Evolutionary conservation across 202 grass and related monocot species (phyloP).

Genomic region (Elaeis oleifera): DNA sequence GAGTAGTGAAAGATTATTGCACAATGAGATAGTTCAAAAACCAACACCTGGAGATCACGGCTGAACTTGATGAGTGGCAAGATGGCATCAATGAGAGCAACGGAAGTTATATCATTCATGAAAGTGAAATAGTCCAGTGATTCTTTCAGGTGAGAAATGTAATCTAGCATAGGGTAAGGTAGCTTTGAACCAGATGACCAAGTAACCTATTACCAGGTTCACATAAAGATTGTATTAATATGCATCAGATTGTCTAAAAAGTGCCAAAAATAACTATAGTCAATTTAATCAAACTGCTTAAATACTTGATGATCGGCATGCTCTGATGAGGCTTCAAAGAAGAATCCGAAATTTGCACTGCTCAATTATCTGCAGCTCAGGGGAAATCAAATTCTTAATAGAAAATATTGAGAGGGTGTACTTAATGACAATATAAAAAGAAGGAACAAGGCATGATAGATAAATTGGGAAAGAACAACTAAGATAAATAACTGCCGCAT

Average conservation of each 20-base stretch:
- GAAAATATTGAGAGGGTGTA: too few relatives aligned
- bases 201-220: conserved; percentile 40
- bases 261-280: background rate
- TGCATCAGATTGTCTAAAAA: background rate
- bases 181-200: conserved; percentile 45
- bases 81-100: conserved; percentile 52
- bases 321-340: conserved; percentile 72
- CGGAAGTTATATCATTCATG: conserved; percentile 66
- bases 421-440: too few relatives aligned
- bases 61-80: conserved; percentile 71
- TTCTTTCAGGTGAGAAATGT: conserved; percentile 74
- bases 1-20: too few relatives aligned
- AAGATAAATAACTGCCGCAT: too few relatives aligned
- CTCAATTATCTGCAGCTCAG: conserved; percentile 58
- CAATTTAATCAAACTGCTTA: conserved; percentile 8
- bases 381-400: background rate
- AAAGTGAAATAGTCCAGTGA: conserved; percentile 73
- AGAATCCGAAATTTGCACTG: conserved; percentile 73
- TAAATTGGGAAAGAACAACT: too few relatives aligned
- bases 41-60: conserved; percentile 62
- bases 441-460: too few relatives aligned
- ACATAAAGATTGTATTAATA: background rate
- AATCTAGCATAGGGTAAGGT: conserved; percentile 55
- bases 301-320: conserved; percentile 49
- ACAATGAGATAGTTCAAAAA: background rate